Base-by-base conservation (phyloP, 768 basidiomycete species). In the Mrakia hoshinonis region DNA sequence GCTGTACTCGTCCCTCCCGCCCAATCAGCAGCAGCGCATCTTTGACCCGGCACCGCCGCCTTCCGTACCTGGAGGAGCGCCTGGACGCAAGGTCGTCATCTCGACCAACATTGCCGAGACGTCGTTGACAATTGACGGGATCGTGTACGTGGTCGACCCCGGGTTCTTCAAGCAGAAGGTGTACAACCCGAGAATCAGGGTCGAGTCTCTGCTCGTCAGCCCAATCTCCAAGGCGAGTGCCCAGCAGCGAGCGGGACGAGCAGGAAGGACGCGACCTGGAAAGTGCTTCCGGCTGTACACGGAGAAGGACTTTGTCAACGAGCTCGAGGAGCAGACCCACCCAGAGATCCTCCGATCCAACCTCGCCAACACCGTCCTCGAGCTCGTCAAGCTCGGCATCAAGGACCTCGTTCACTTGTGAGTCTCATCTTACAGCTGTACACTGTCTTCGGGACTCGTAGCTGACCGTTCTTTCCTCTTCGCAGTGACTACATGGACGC, bases 21-120 rank as follows among this genome's bases (percentile, higher is more conserved):
- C 94, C 4, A 85, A 88, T 70, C 93, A 95, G 75, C 96, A 98
- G 77, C 95, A 98, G 77, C 87, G 90, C 11, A 99, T 99, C 80
- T 99, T 97, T 79, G 95, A 98, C 75, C 83, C 91, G 0, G 82
- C 94, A 1, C 95, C 95, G 10, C 75, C 82, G 4, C 78, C 92
- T 0, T 82, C 83, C 3, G 82, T 80, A 0, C 78, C 85, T 0
- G 86, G 82, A 63, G 89, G 92, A 0, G 88, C 92, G 0, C 87
- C 89, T 0, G 95, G 95, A 0, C 86, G 95, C 72, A 99, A 99
- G 79, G 85, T 98, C 54, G 90, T 99, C 73, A 83, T 99, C 0
- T 91, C 93, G 11, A 99, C 95, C 36, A 99, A 98, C 78, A 92
- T 98, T 70, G 96, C 96, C 3, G 95, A 99, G 80, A 98, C 95